phyloP scores from a whole-genome alignment of 208 protist species.

The Acanthamoeba sp. region DNA sequence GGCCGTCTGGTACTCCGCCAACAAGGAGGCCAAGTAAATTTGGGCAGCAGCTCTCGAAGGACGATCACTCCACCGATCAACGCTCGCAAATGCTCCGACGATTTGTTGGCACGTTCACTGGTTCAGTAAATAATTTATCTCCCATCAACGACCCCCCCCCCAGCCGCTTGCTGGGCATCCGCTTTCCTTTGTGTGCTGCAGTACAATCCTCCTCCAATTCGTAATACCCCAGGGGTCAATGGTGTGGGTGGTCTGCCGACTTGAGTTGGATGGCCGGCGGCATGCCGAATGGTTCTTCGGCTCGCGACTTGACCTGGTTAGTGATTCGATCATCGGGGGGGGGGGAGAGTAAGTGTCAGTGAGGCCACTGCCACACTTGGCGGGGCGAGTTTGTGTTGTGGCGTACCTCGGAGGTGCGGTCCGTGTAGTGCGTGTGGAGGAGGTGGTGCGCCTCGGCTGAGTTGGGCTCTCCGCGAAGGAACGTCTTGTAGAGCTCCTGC shows the following conservation, averaged over 20 bases:
- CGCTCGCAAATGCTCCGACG: too few relatives aligned
- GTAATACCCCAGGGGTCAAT: too few relatives aligned
- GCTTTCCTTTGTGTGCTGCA: too few relatives aligned
- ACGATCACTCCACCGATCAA: too few relatives aligned
- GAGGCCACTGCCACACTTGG: background rate
- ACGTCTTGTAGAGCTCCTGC: constrained; percentile 77
- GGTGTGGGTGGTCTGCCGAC: background rate
- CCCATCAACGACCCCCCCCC: too few relatives aligned
- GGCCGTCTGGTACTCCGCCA: constrained; percentile 41
- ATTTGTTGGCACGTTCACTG: too few relatives aligned
- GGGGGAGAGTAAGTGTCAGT: too few relatives aligned
- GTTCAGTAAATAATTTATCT: too few relatives aligned
- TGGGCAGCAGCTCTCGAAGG: too few relatives aligned
- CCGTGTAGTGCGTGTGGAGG: constrained; percentile 81
- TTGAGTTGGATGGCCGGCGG: background rate
- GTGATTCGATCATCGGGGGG: background rate
- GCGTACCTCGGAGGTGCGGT: constrained; percentile 38
- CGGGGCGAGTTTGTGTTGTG: background rate
- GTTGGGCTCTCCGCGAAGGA: constrained; percentile 66
- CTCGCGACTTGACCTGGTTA: constrained; percentile 55
- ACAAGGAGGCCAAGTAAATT: background rate
- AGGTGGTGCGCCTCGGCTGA: constrained; percentile 76
- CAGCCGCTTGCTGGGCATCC: too few relatives aligned
- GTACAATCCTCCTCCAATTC: too few relatives aligned
- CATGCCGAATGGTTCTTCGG: background rate